Conservation (phyloP, 192 early-diverging fungal genomes). For the Entrophospora sp. region DNA sequence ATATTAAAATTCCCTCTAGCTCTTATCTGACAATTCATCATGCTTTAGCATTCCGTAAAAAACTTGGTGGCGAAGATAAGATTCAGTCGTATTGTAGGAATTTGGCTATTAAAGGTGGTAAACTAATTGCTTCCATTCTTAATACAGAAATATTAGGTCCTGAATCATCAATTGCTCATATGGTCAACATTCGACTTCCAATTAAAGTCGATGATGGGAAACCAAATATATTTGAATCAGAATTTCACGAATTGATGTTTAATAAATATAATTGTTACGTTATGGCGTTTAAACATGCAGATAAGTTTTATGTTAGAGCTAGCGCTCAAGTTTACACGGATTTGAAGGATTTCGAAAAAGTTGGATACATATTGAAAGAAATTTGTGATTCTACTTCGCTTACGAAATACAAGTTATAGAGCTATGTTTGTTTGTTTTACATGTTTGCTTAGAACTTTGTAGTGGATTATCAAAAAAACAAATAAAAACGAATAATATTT, state of each 20-base stretch:
- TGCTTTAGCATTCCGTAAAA: constrained; percentile 42
- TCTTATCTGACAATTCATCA: constrained; percentile 27
- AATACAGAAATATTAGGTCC: constrained; percentile 45
- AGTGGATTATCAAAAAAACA: too few species aligned
- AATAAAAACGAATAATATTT: too few species aligned
- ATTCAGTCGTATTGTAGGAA: constrained; percentile 47
- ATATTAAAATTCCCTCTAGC: constrained; percentile 7
- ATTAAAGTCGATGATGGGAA: constrained; percentile 19
- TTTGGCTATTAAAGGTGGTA: constrained; percentile 47
- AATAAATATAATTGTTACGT: constrained; percentile 34
- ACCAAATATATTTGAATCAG: constrained; percentile 12
- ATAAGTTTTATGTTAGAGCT: constrained; percentile 40
- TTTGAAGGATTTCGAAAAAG: constrained; percentile 35
- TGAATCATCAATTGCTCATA: constrained; percentile 36
- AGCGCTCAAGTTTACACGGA: constrained; percentile 51
- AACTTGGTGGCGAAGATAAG: constrained; percentile 49
- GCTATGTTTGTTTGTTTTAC: too few species aligned
- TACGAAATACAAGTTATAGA: too few species aligned
- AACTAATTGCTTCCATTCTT: constrained; percentile 46
- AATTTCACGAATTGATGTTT: constrained; percentile 28
- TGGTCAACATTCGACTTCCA: constrained; percentile 55
- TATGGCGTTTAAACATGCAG: constrained; percentile 35
- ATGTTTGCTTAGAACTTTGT: too few species aligned
- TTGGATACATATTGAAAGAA: constrained; percentile 36
- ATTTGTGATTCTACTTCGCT: constrained; percentile 30